A percentile compares a stretch with the other conserved stretches of the same genome.
phyloP scores from a whole-genome alignment of 805 yeast genomes.

The Metschnikowia kunwiensis region DNA sequence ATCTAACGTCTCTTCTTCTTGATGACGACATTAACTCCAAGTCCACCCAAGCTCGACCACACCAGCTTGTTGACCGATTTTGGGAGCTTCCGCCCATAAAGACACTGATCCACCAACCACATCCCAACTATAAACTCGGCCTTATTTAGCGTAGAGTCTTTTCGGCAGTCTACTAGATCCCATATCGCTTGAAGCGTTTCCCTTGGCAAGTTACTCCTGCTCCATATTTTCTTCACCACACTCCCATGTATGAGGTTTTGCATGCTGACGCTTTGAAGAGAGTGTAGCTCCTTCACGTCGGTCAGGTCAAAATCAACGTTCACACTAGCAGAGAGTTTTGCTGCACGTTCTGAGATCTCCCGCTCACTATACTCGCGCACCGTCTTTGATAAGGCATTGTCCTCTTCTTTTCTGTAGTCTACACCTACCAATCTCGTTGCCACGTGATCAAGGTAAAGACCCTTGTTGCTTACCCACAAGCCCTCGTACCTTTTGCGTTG shows the following conservation, averaged over 20 bases:
- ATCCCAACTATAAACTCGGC: conserved; percentile 91
- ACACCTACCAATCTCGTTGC: conserved; percentile 35
- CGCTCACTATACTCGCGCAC: conserved; percentile 16
- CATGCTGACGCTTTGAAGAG: conserved; percentile 25
- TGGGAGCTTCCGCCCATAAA: conserved; percentile 91
- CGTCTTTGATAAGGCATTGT: conserved; percentile 5
- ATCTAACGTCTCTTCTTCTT: conserved; percentile 29
- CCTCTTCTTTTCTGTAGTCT: conserved; percentile 22
- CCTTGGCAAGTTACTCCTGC: conserved; percentile 65
- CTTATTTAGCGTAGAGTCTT: conserved; percentile 73
- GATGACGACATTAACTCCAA: conserved; percentile 40
- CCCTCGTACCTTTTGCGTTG: conserved; percentile 92
- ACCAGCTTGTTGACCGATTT: conserved; percentile 59
- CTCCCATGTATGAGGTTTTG: conserved; percentile 48
- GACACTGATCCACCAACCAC: conserved; percentile 96
- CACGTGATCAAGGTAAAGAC: conserved; percentile 48
- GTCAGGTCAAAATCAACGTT: conserved; percentile 22
- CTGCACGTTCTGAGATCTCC: conserved; percentile 20
- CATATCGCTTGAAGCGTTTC: conserved; percentile 59
- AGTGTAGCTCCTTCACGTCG: conserved; percentile 30
- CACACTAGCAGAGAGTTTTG: conserved; percentile 26
- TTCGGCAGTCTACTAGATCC: conserved; percentile 63
- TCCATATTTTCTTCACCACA: conserved; percentile 79
- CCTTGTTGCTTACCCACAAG: conserved; percentile 87
- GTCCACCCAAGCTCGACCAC: conserved; percentile 73